Evolutionary conservation across 768 basidiomycete genomes (phyloP).

Genomic region (Suillus cothurnatus): DNA sequence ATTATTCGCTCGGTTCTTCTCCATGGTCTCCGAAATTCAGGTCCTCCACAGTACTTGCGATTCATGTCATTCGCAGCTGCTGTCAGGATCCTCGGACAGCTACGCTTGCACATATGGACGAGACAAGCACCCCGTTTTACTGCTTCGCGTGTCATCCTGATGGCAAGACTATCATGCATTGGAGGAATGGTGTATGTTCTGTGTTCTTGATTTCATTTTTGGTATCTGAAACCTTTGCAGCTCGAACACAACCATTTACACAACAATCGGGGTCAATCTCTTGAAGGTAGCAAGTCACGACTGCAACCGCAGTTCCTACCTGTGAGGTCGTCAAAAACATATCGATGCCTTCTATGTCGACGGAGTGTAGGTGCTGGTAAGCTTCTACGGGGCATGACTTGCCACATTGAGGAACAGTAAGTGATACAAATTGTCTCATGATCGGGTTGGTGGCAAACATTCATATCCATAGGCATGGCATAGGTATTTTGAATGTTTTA

Average conservation of each 20-base stretch:
- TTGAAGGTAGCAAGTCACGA: background rate
- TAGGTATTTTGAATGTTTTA: background rate
- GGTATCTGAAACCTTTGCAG: background rate
- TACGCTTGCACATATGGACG: conserved; percentile 30
- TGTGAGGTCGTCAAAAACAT: background rate
- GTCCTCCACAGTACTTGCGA: conserved; percentile 3
- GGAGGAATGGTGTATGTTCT: conserved; percentile 6
- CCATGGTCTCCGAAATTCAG: conserved; percentile 9
- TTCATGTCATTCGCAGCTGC: conserved; percentile 4
- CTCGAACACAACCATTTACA: conserved; percentile 7
- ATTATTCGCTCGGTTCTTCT: conserved; percentile 2
- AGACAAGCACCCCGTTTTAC: background rate
- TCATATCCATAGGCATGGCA: conserved; percentile 2
- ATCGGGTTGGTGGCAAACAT: background rate
- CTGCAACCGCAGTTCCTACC: background rate
- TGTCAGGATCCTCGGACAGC: conserved; percentile 23
- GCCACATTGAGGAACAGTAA: conserved; percentile 8
- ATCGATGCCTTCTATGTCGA: conserved; percentile 5
- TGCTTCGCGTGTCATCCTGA: conserved; percentile 3
- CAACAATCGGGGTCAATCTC: background rate
- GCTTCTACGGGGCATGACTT: conserved; percentile 1
- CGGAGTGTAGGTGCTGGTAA: conserved; percentile 1
- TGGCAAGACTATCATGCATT: conserved; percentile 4
- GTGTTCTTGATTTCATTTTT: background rate
- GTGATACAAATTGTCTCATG: background rate